phyloP scores from a whole-genome alignment of 2,329 filamentous ascomycete genomes.

The Trichoderma citrinoviride region DNA sequence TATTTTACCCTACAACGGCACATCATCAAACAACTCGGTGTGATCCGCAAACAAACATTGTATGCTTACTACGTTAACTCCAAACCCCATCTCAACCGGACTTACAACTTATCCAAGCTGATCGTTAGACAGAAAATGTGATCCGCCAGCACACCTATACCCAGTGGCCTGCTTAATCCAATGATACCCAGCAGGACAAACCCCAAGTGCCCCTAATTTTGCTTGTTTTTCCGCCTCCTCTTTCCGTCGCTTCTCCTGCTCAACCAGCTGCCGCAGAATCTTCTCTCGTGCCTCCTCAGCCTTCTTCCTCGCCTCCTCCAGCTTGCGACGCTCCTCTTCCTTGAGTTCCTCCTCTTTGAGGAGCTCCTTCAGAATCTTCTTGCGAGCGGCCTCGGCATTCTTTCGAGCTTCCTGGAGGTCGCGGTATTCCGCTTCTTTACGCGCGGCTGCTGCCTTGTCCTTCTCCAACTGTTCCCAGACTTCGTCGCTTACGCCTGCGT shows the following conservation, averaged over 20 bases:
- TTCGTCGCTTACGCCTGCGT: conserved; percentile 57
- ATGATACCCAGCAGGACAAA: conserved; percentile 53
- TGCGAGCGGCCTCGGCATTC: conserved; percentile 32
- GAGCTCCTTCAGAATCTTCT: conserved; percentile 38
- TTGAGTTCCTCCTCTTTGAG: conserved; percentile 25
- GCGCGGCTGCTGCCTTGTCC: conserved; percentile 44
- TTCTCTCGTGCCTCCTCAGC: conserved; percentile 28
- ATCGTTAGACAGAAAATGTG: conserved; percentile 46
- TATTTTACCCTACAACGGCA: too few species aligned
- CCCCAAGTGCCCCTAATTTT: conserved; percentile 52
- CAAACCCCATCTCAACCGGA: background rate
- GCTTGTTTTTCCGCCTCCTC: conserved; percentile 41
- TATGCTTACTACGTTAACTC: too few species aligned
- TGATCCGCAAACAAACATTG: too few species aligned
- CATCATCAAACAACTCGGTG: too few species aligned
- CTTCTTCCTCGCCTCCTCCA: conserved; percentile 30
- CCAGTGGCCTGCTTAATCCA: conserved; percentile 62
- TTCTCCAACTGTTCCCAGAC: conserved; percentile 59
- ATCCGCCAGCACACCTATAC: conserved; percentile 61
- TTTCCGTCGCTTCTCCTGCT: conserved; percentile 31
- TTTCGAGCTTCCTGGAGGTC: conserved; percentile 34
- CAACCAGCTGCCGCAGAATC: conserved; percentile 33
- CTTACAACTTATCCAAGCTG: background rate
- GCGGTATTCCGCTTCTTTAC: conserved; percentile 39
- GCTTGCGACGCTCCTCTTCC: conserved; percentile 40